Evolutionary conservation across 495 filamentous ascomycete species (phyloP), one percentile per base, ranked within the genome.

Genomic region (Podospora pseudocomata): DNA sequence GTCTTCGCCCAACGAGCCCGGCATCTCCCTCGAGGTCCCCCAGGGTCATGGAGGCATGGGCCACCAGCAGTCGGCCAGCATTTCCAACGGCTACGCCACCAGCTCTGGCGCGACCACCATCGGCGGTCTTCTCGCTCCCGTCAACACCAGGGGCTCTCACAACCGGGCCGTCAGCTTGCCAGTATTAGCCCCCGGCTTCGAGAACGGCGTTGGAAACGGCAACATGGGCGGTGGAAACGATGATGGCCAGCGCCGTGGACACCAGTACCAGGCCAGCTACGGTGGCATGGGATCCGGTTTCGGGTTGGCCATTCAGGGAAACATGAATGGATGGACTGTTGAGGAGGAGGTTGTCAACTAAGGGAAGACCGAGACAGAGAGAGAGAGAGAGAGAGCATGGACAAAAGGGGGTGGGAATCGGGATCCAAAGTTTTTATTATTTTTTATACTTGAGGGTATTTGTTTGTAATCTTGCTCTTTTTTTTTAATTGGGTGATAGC

Each of bases 131-230:
- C 88, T 93, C 4, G 91, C 92, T 26, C 92, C 92, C 23, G 39
- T 49, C 39, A 49, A 49, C 39, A 86, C 86, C 44, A 88, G 91
- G 53, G 86, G 86, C 30, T 90, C 91, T 71, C 93, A 97, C 78
- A 90, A 87, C 72, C 90, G 93, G 34, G 91, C 93, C 55, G 91
- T 95, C 65, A 94, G 91, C 74, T 80, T 97, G 69, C 93, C 93
- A 0, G 92, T 82, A 5, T 82, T 87, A 57, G 84, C 83, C 1
- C 82, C 82, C 19, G 80, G 79, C 1, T 83, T 83, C 58, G 81
- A 85, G 77, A 85, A 85, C 60, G 82, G 82, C 30, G 79, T 76
- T 65, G 80, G 67, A 66, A 85, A 79, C 73, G 81, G 81, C 7
- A 78, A 79, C 67, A 81, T 79, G 66, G 73, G 79, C 27, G 76